Evolutionary conservation across 768 basidiomycete genomes (phyloP).

Genomic region (Trametes cingulata): DNA sequence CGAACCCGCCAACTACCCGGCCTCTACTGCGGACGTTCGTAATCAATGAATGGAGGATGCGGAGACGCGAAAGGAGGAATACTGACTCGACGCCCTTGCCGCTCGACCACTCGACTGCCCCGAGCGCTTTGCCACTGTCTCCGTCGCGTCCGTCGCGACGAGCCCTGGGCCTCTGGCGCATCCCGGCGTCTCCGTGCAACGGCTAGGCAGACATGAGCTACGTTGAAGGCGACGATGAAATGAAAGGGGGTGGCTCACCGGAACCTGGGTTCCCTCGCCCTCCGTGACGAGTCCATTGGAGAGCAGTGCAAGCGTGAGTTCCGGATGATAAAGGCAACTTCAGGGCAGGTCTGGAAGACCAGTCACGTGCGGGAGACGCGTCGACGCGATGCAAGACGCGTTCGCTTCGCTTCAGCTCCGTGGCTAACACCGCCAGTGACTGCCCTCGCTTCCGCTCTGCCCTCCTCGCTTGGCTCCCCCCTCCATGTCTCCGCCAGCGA

Average conservation of each 20-base stretch:
- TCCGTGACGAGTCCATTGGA: conserved; percentile 17
- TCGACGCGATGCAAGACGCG: conserved; percentile 12
- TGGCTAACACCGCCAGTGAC: too few species aligned
- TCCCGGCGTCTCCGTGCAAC: conserved; percentile 1
- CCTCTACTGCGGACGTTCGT: background rate
- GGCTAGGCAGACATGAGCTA: background rate
- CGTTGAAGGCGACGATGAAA: too few species aligned
- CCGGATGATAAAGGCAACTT: background rate
- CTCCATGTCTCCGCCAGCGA: background rate
- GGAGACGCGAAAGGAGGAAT: too few species aligned
- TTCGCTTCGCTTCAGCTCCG: background rate
- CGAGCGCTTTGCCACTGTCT: conserved; percentile 1
- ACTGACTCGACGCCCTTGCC: conserved; percentile 10
- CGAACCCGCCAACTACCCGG: conserved; percentile 5
- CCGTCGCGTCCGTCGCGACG: conserved; percentile 3
- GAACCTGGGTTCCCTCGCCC: conserved; percentile 13
- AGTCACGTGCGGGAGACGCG: conserved; percentile 14
- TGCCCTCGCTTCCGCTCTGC: background rate
- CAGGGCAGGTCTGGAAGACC: conserved; percentile 1
- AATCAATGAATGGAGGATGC: background rate
- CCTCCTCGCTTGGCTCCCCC: background rate
- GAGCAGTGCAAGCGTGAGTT: background rate
- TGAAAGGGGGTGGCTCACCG: background rate
- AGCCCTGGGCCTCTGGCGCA: background rate
- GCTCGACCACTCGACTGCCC: conserved; percentile 8